Base-by-base conservation (phyloP, 108 stramenopile genomes). In the Mediolabrus comicus region DNA sequence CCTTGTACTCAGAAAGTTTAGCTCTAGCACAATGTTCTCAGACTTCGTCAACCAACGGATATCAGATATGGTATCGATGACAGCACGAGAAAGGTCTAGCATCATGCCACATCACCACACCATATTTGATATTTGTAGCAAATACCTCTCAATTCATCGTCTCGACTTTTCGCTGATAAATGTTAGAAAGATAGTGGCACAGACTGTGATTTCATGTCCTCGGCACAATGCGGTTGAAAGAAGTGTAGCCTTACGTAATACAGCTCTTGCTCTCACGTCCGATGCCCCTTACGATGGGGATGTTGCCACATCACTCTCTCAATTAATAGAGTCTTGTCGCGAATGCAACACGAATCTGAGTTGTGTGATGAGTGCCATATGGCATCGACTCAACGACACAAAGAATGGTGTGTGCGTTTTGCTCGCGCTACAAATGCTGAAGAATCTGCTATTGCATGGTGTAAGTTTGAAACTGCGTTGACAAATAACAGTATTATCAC, bases 341-440 rank as follows among this genome's bases (percentile, higher is more conserved):
- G 88, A 95, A 52, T 86, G 82, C 68, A 80, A 76, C 27, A 81
- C 84, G 1, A 77, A 85, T 46, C 64, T 95, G 32, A 75, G 63
- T 51, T 88, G 89, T 69, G 91, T 88, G 17, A 89, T 95, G 88
- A 81, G 84, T 30, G 89, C 91, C 1, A 79, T 92, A 55, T 95
- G 94, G 94, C 71, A 89, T n/a, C 83, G 94, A 13, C 56, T 95
- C 24, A 75, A 83, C 32, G 85, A 91, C 69, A 69, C 67, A 11
- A 89, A 85, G 38, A 86, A 79, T 7, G 72, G 83, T 63, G 79
- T 91, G 60, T 88, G 86, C 57, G 86, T 74, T 26, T 81, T 86
- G 26, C 78, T 86, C 49, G 79, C 94, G 4, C 60, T 95, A 27
- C 86, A 91, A 49, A 65, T 95, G 22, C 62, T 95, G 27, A 75